A percentile compares a stretch with the other conserved stretches of the same genome.
Conservation (phyloP, 1,139 yeast species). For the Spathaspora sp. region DNA sequence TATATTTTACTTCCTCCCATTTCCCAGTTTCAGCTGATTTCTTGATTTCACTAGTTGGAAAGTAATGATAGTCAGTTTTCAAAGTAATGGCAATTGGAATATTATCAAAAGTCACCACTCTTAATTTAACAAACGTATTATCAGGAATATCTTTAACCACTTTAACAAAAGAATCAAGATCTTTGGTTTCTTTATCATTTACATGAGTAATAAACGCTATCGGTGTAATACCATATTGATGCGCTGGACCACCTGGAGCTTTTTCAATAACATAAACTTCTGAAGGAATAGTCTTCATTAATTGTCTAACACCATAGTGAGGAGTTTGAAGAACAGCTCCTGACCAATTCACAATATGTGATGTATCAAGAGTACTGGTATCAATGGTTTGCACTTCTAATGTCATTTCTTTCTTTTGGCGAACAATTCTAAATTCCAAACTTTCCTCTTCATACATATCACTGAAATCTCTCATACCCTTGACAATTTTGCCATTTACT, state of each 20-base stretch:
- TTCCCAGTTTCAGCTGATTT: slow-evolving; percentile 41
- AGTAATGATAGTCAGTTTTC: slow-evolving; percentile 88
- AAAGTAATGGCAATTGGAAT: slow-evolving; percentile 83
- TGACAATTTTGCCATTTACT: slow-evolving; percentile 63
- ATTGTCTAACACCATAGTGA: slow-evolving; percentile 54
- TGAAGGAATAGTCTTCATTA: slow-evolving; percentile 76
- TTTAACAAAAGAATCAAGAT: slow-evolving; percentile 61
- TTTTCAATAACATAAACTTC: slow-evolving; percentile 75
- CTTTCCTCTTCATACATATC: slow-evolving; percentile 47
- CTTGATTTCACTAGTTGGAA: slow-evolving; percentile 74
- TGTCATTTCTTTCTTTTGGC: slow-evolving; percentile 50
- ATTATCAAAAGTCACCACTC: slow-evolving; percentile 81
- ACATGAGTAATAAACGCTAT: slow-evolving; percentile 89
- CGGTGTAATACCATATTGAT: slow-evolving; percentile 76
- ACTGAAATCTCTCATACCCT: slow-evolving; percentile 65
- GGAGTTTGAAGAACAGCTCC: slow-evolving; percentile 70
- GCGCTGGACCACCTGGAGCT: slow-evolving; percentile 81
- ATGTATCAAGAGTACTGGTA: slow-evolving; percentile 58
- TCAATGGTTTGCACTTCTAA: slow-evolving; percentile 63
- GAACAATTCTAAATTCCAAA: slow-evolving; percentile 61
- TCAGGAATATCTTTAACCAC: slow-evolving; percentile 71
- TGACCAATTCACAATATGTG: slow-evolving; percentile 73
- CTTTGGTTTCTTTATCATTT: slow-evolving; percentile 72
- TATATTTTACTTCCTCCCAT: slow-evolving; percentile 50
- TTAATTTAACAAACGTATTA: slow-evolving; percentile 74